Conservation (phyloP, 73 alveolate genomes). For the Durusdinium trenchii region DNA sequence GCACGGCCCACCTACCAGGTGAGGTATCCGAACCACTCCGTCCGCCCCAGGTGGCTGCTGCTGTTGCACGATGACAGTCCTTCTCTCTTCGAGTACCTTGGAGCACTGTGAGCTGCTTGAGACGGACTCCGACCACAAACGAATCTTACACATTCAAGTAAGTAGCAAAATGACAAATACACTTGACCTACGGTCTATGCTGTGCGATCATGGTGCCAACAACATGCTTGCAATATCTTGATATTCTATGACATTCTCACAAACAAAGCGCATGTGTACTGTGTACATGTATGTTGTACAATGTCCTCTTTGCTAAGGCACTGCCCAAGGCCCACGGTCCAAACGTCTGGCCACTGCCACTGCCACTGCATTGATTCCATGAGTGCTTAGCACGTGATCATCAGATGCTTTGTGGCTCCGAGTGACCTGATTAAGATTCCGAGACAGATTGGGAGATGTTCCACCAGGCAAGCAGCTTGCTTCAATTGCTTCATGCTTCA, state of each 20-base stretch:
- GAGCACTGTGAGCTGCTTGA: too few relatives aligned
- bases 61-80: neutral
- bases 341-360: neutral
- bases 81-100: conserved; percentile 42
- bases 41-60: conserved; percentile 59
- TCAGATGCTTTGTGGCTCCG: conserved; percentile 1
- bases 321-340: conserved; percentile 40
- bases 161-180: too few relatives aligned
- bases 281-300: too few relatives aligned
- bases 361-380: neutral
- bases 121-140: too few relatives aligned
- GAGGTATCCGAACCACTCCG: conserved; percentile 48
- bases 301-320: neutral
- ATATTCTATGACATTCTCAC: neutral
- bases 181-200: too few relatives aligned
- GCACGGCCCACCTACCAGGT: neutral
- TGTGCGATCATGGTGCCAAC: too few relatives aligned
- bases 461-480: neutral
- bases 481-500: too few relatives aligned
- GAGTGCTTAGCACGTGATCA: conserved; percentile 10
- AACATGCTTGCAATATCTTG: too few relatives aligned
- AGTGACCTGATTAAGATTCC: neutral
- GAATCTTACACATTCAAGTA: too few relatives aligned
- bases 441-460: neutral
- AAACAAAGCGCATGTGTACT: too few relatives aligned